A percentile compares a stretch with the other conserved stretches of the same genome.
Evolutionary conservation across 169 alveolate species (phyloP).

Genomic region (Plasmodium chabaudi): DNA sequence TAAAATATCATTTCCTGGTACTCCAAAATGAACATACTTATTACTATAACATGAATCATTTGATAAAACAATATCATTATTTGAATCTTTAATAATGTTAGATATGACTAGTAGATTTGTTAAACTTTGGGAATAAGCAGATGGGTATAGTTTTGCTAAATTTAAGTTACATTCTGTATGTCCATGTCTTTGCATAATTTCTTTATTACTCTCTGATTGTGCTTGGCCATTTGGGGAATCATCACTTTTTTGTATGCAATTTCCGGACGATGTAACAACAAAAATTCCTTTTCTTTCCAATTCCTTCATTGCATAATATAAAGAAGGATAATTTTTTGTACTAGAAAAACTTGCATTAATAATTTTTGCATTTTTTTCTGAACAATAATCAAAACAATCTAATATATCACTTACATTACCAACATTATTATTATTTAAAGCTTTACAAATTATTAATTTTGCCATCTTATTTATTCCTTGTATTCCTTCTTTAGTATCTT

Average conservation of each 20-base stretch:
- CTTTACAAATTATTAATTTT: slow-evolving; percentile 76
- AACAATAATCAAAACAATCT: slow-evolving; percentile 76
- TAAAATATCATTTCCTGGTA: slow-evolving; percentile 42
- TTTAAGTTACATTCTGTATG: slow-evolving; percentile 17
- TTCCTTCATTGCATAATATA: slow-evolving; percentile 22
- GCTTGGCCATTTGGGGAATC: not conserved
- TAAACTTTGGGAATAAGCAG: slow-evolving; percentile 32
- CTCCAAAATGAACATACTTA: slow-evolving; percentile 45
- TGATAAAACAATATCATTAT: slow-evolving; percentile 8
- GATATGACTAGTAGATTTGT: slow-evolving; percentile 22
- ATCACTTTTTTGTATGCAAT: not conserved
- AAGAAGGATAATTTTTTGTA: slow-evolving; percentile 19
- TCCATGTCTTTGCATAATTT: not conserved
- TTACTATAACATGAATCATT: slow-evolving; percentile 45
- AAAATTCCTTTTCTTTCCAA: slow-evolving; percentile 21
- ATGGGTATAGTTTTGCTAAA: slow-evolving; percentile 22
- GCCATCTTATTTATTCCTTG: slow-evolving; percentile 68
- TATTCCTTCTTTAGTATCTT: slow-evolving; percentile 1
- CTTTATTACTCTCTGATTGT: too few species aligned
- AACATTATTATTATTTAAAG: slow-evolving; percentile 78
- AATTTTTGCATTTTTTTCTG: slow-evolving; percentile 48
- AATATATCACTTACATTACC: slow-evolving; percentile 79
- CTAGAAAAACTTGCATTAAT: slow-evolving; percentile 77
- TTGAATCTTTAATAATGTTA: slow-evolving; percentile 12
- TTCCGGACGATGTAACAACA: slow-evolving; percentile 39